Evolutionary conservation across 306 rosid species (phyloP).

Genomic region (Mimosa bimucronata): DNA sequence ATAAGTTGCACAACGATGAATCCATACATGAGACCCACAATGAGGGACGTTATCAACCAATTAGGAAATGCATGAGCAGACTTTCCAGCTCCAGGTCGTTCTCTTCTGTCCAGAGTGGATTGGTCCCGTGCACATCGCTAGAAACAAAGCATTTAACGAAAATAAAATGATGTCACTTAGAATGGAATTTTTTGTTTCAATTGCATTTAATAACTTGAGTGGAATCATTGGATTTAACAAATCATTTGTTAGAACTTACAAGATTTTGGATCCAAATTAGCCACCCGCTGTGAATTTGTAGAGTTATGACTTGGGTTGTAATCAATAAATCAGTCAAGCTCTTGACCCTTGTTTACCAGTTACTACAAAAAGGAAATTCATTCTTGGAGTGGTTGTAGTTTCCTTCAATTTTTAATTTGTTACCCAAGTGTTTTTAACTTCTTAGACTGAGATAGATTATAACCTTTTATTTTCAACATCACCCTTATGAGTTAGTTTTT

Average conservation of each 20-base stretch:
- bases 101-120: too few relatives aligned
- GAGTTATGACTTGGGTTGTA: background rate
- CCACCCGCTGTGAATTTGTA: background rate
- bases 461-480: background rate
- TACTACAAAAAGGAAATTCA: background rate
- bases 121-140: too few relatives aligned
- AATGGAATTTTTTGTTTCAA: too few relatives aligned
- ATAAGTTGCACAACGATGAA: slow-evolving; percentile 30
- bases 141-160: too few relatives aligned
- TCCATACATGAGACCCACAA: slow-evolving; percentile 61
- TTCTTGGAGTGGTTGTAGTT: too few relatives aligned
- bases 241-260: background rate
- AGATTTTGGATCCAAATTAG: background rate
- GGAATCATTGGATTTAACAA: too few relatives aligned
- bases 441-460: background rate
- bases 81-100: too few relatives aligned
- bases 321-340: background rate
- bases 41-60: slow-evolving; percentile 41
- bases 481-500: background rate
- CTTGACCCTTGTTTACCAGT: background rate
- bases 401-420: too few relatives aligned
- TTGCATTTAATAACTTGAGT: too few relatives aligned
- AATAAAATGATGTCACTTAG: too few relatives aligned
- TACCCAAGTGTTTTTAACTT: too few relatives aligned
- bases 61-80: background rate